Percentiles rank a stretch among this genome's conserved stretches.
Evolutionary conservation across 2,329 filamentous ascomycete species (phyloP).

Genomic region (Aspergillus melleus): DNA sequence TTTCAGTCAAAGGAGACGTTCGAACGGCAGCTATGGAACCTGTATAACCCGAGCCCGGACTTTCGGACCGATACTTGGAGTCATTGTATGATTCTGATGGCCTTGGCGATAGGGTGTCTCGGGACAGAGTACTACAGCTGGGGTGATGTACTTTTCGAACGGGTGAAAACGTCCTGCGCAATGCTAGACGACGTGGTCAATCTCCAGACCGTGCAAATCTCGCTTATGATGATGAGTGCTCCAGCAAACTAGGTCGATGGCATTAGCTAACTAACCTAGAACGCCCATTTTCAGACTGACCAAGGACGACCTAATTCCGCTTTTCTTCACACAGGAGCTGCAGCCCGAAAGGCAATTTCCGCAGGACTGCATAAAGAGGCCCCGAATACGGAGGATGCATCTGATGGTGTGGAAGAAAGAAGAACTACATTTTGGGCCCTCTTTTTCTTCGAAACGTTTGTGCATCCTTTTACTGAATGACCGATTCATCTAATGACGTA

Average conservation of each 20-base stretch:
- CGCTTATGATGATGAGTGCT: constrained; percentile 49
- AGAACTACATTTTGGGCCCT: constrained; percentile 43
- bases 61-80: constrained; percentile 36
- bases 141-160: constrained; percentile 45
- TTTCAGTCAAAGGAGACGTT: constrained; percentile 37
- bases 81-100: constrained; percentile 41
- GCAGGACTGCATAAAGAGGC: constrained; percentile 48
- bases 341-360: constrained; percentile 45
- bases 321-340: constrained; percentile 44
- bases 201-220: constrained; percentile 45
- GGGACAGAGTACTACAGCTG: constrained; percentile 42
- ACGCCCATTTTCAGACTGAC: constrained; percentile 49
- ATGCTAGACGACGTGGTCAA: constrained; percentile 48
- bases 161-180: constrained; percentile 41
- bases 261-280: constrained; percentile 11
- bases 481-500: neutral
- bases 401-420: constrained; percentile 39
- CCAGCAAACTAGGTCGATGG: neutral
- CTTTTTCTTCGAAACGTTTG: constrained; percentile 47
- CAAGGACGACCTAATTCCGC: constrained; percentile 46
- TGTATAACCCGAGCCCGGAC: constrained; percentile 35
- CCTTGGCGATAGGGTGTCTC: constrained; percentile 39
- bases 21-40: constrained; percentile 33
- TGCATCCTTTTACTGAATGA: neutral
- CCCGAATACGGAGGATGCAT: constrained; percentile 29